Percentiles rank a stretch among this genome's conserved stretches.
Conservation (phyloP, 441 rosid species). For the Jatropha podagrica region DNA sequence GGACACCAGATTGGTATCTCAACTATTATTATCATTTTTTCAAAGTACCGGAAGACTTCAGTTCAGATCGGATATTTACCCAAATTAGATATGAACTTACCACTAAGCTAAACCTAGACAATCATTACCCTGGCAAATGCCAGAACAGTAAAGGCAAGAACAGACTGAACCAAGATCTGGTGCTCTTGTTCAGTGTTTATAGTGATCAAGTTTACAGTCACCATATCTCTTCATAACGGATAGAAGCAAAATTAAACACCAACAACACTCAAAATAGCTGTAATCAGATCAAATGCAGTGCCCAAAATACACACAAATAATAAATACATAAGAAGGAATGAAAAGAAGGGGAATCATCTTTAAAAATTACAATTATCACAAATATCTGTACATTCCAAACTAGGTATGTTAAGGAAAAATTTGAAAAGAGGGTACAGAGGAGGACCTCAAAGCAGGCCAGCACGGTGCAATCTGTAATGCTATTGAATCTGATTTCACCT, state of each 20-base stretch:
- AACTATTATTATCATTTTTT: too few relatives aligned
- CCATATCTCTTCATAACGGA: not conserved
- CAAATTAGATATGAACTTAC: too few relatives aligned
- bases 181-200: not conserved
- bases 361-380: slow-evolving; percentile 24
- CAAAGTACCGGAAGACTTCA: too few relatives aligned
- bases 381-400: slow-evolving; percentile 40
- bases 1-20: too few relatives aligned
- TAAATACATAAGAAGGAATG: not conserved
- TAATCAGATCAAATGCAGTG: not conserved
- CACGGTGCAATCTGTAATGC: slow-evolving; percentile 34
- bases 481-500: slow-evolving; percentile 34
- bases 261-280: not conserved
- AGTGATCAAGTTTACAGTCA: not conserved
- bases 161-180: not conserved
- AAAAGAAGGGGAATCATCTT: slow-evolving; percentile 3
- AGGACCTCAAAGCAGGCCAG: slow-evolving; percentile 42
- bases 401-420: slow-evolving; percentile 14
- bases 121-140: not conserved
- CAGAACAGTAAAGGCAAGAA: not conserved
- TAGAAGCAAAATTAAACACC: not conserved
- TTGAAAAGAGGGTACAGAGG: slow-evolving; percentile 28
- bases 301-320: not conserved
- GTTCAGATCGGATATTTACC: too few relatives aligned
- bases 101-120: too few relatives aligned